These are phyloP conservation scores for Trifolium fragiferum DNA, from an alignment of 306 rosid species.

Conservation along the genomic window DNA sequence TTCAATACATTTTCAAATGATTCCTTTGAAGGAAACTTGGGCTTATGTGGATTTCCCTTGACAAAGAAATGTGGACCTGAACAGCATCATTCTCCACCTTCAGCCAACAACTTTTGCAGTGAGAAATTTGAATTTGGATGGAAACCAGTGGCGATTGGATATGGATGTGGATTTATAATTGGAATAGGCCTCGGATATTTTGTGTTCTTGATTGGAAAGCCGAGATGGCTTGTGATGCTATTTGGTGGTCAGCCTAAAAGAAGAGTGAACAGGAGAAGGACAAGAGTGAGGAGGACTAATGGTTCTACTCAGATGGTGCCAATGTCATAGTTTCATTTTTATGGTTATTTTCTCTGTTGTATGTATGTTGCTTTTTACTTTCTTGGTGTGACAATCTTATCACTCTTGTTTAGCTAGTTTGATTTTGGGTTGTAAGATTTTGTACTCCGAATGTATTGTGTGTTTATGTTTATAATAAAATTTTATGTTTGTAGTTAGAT, in stretches of 20 bases:
- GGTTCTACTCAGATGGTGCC: neutral
- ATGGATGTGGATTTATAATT: conserved; percentile 47
- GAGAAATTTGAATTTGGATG: conserved; percentile 41
- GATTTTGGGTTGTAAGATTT: neutral
- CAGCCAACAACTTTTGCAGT: neutral
- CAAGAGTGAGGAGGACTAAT: neutral
- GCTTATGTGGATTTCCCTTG: conserved; percentile 47
- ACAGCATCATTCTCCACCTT: neutral
- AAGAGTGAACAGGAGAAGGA: conserved; percentile 4
- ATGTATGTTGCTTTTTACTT: too few species aligned
- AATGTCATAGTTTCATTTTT: neutral
- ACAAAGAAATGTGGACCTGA: conserved; percentile 9
- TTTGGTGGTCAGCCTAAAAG: neutral
- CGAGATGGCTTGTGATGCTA: conserved; percentile 24
- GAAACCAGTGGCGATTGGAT: conserved; percentile 45
- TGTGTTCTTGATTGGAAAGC: conserved; percentile 13
- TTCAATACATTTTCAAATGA: conserved; percentile 42
- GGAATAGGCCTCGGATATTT: conserved; percentile 39
- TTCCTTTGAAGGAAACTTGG: conserved; percentile 44
- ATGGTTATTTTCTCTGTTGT: too few species aligned
- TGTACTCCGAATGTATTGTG: too few species aligned
- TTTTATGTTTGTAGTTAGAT: too few species aligned
- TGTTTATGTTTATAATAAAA: too few species aligned
- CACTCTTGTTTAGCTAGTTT: neutral
- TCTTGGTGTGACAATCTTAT: too few species aligned